Base-by-base conservation (phyloP, 805 yeast species). In the Sugiyamaella boreocaroliniensis region DNA sequence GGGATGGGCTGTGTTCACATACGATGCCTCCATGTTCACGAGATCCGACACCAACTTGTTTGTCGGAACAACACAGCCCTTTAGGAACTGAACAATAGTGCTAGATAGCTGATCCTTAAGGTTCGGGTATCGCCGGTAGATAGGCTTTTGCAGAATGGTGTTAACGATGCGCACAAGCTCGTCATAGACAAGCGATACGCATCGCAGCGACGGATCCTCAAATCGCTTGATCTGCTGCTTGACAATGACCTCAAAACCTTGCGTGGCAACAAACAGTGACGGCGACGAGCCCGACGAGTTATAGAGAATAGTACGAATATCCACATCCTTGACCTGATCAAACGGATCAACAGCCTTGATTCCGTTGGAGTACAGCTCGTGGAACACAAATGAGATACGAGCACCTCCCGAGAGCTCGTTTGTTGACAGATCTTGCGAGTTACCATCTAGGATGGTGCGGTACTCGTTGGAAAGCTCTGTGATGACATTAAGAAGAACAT, bases 401-500 rank as follows among this genome's bases (percentile, higher is more conserved):
- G 99, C 99, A 71, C 96, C 99, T 67, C 99, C 99, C 59, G 96
- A 86, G 61, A 93, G 79, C 72, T 93, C 99, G 64, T 84, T 80
- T 9, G 90, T 82, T 8, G 95, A 82, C 59, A 93, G 76, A 64
- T 93, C 99, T 68, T 81, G 86, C 22, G 93, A 85, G 68, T 88
- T 92, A 72, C 99, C 99, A 64, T 87, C 93, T 61, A 93, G 75
- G 43, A 92, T 87, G 14, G 93, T 92, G 55, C 82, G 84, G 71
- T 89, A 93, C 67, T 90, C 98, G 67, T 86, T 89, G 59, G 92
- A 78, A 65, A 93, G 89, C 68, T 86, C 95, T 15, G 98, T 89
- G 64, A 93, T 93, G 75, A 89, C 86, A 66, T 83, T 85, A 56
- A 93, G 78, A 44, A 95, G 93, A 56, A 93, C 82, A 20, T 95